Evolutionary conservation across 495 filamentous ascomycete species (phyloP).

Genomic region (Achaetomiella virescens): DNA sequence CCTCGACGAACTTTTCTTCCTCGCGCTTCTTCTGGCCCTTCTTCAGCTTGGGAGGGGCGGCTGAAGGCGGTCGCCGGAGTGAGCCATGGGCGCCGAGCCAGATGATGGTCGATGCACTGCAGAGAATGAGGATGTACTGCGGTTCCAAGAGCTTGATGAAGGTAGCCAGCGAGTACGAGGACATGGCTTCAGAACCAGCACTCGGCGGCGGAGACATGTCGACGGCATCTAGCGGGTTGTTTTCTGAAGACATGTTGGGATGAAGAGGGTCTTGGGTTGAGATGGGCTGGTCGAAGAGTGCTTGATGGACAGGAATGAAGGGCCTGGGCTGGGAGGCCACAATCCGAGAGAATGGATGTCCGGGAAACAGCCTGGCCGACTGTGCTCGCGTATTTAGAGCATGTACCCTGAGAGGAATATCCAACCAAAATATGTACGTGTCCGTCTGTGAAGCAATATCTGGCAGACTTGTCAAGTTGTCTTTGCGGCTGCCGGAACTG

Average conservation of each 20-base stretch:
- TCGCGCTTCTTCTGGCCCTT: slow-evolving; percentile 43
- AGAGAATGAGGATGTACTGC: slow-evolving; percentile 35
- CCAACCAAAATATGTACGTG: no score
- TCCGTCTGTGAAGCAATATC: no score
- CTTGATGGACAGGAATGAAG: background rate
- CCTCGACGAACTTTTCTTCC: slow-evolving; percentile 65
- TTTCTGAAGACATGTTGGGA: slow-evolving; percentile 16
- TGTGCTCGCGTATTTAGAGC: no score
- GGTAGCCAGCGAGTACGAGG: slow-evolving; percentile 1
- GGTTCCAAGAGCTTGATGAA: slow-evolving; percentile 45
- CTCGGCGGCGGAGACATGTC: slow-evolving; percentile 1
- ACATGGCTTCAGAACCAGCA: background rate
- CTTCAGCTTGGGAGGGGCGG: slow-evolving; percentile 51
- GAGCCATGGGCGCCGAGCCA: slow-evolving; percentile 44
- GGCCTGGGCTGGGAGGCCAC: no score
- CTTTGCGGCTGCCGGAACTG: no score
- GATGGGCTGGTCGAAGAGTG: background rate
- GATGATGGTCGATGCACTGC: slow-evolving; percentile 39
- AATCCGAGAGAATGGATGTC: no score
- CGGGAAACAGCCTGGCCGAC: no score
- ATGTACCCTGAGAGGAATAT: no score
- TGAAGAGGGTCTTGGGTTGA: no score
- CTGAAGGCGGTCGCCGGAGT: slow-evolving; percentile 70
- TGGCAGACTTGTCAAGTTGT: no score
- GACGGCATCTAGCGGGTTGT: slow-evolving; percentile 2